phyloP scores from a whole-genome alignment of 371 early-diverging fungal species.

The Cokeromyces recurvatus region DNA sequence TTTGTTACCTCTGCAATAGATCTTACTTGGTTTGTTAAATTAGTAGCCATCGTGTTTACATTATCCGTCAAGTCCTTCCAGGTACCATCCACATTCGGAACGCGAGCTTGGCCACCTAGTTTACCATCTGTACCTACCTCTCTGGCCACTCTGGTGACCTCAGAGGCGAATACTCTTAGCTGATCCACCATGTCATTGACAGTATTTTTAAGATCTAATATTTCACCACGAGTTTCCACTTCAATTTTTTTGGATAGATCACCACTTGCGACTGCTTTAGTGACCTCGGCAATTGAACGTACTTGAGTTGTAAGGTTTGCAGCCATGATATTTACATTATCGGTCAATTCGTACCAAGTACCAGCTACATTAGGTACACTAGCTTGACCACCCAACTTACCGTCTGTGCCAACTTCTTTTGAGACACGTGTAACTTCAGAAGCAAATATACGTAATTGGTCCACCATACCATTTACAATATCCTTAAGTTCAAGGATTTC shows the following conservation, averaged over 20 bases:
- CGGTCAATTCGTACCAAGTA: slow-evolving; percentile 60
- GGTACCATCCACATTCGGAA: slow-evolving; percentile 41
- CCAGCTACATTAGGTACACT: slow-evolving; percentile 51
- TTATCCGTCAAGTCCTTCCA: slow-evolving; percentile 53
- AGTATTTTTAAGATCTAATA: slow-evolving; percentile 27
- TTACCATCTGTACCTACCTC: slow-evolving; percentile 50
- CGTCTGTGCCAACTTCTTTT: slow-evolving; percentile 47
- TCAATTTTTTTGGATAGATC: slow-evolving; percentile 40
- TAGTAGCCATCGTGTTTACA: slow-evolving; percentile 46
- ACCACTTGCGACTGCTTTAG: slow-evolving; percentile 53
- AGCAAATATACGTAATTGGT: slow-evolving; percentile 35
- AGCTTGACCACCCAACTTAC: slow-evolving; percentile 45
- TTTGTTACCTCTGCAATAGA: slow-evolving; percentile 58
- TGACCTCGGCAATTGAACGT: slow-evolving; percentile 48
- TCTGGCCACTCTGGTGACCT: slow-evolving; percentile 34
- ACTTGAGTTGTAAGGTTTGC: slow-evolving; percentile 55
- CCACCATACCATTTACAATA: slow-evolving; percentile 42
- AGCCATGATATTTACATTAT: slow-evolving; percentile 58
- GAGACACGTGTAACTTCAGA: slow-evolving; percentile 42
- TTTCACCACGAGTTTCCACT: slow-evolving; percentile 29
- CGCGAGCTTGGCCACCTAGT: slow-evolving; percentile 32
- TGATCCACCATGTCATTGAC: slow-evolving; percentile 45
- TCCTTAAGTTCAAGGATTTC: slow-evolving; percentile 36
- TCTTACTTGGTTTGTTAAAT: slow-evolving; percentile 46
- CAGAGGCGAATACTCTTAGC: slow-evolving; percentile 28